Evolutionary conservation across 2,329 filamentous ascomycete genomes (phyloP), one percentile per base, ranked within the genome.

Genomic region (Sporothrix curviconia): DNA sequence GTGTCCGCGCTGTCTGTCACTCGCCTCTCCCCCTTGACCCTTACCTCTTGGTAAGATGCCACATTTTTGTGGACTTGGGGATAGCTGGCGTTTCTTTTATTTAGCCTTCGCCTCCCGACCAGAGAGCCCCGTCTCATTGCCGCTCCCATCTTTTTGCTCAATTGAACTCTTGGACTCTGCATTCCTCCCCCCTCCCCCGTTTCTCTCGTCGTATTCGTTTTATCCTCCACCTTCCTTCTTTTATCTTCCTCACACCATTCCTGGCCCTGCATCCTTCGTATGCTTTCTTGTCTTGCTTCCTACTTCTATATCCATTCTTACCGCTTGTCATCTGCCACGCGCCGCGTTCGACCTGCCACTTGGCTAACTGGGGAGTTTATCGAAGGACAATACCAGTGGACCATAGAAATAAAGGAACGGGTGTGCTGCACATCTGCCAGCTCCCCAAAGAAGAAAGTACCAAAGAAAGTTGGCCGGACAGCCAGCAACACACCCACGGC

Each of bases 1-100:
- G 40, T 58, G 50, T 24, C 56, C 32, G 34, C 50, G 40, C 43
- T 58, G 42, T 28, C 42, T 22, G n/a, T 53, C 51, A 8, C 15
- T 24, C 30, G 22, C 11, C 11, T 32, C 14, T 34, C 42, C 28
- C 42, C 42, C 24, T 32, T 32, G 14, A 24, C 39, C 17, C 25
- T 19, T 9, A 7, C n/a, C 28, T 47, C 34, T n/a, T n/a, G 14
- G 14, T 30, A 28, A 28, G 11, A 15, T 15, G 22, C 24, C 24
- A 30, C 15, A 11, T 42, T 43, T 7, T 28, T 19, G n/a, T 51
- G n/a, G n/a, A n/a, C n/a, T n/a, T n/a, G n/a, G n/a, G n/a, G n/a
- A n/a, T n/a, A n/a, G n/a, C n/a, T n/a, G n/a, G n/a, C n/a, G 25
- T 39, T 36, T 36, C 15, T 36, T 51, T 12, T 36, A 43, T 19